Conservation (phyloP, 805 yeast genomes). For the Yarrowia sp. region DNA sequence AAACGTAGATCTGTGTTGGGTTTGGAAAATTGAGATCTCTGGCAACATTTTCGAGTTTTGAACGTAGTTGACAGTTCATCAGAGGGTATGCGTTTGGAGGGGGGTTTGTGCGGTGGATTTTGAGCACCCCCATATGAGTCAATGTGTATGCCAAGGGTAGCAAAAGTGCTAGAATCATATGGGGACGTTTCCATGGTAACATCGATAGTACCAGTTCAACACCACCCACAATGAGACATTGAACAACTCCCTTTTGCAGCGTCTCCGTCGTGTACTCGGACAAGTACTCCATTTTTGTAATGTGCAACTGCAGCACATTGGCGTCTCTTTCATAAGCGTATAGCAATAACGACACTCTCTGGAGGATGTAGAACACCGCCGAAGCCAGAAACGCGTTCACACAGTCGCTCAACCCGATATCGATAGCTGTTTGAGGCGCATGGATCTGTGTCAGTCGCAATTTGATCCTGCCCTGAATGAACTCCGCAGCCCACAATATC, state of each 20-base stretch:
- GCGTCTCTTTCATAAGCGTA: slow-evolving; percentile 7
- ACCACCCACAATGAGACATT: neutral
- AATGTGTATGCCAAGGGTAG: neutral
- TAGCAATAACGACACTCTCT: neutral
- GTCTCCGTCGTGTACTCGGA: slow-evolving; percentile 17
- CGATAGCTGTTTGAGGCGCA: neutral
- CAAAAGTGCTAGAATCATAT: neutral
- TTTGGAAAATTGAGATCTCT: slow-evolving; percentile 13
- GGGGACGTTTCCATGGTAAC: neutral
- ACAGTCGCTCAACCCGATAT: neutral
- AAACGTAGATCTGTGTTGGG: slow-evolving; percentile 5
- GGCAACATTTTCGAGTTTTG: slow-evolving; percentile 10
- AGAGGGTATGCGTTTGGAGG: slow-evolving; percentile 5
- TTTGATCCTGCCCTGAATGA: neutral
- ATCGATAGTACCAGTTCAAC: neutral
- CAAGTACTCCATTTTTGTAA: slow-evolving; percentile 5
- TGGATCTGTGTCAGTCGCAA: neutral
- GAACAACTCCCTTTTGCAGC: neutral
- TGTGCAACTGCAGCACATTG: slow-evolving; percentile 11
- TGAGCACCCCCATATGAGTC: neutral
- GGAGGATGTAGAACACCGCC: slow-evolving; percentile 7
- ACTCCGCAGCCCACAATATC: neutral
- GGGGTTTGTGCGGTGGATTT: neutral
- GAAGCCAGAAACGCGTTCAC: slow-evolving; percentile 11
- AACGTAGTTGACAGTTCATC: slow-evolving; percentile 8